Conservation (phyloP, 108 stramenopile genomes). For the Nitzschia sp. region DNA sequence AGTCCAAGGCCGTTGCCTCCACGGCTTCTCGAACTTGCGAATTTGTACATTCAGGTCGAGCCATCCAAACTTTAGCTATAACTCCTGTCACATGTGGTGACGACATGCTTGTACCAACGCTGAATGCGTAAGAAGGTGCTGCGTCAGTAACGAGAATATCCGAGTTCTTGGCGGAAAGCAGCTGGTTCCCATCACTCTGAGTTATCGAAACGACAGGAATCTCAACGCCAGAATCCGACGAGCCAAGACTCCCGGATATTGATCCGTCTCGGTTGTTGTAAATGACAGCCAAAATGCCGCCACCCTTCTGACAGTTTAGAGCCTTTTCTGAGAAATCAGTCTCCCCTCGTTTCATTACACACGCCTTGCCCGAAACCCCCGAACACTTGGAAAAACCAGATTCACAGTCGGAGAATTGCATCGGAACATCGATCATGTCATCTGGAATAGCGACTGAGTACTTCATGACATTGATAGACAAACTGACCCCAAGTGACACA, state of each 20-base stretch:
- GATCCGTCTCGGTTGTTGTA: constrained; percentile 17
- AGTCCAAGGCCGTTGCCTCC: constrained; percentile 13
- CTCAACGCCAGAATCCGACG: background rate
- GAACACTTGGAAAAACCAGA: constrained; percentile 4
- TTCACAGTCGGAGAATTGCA: constrained; percentile 12
- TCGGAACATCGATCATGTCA: background rate
- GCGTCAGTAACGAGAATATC: background rate
- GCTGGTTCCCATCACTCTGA: background rate
- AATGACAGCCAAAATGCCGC: constrained; percentile 10
- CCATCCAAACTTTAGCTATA: constrained; percentile 53
- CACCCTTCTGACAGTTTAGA: constrained; percentile 18
- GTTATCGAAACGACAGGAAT: constrained; percentile 6
- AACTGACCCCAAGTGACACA: background rate
- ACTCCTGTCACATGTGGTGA: constrained; percentile 71
- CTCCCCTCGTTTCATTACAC: constrained; percentile 17
- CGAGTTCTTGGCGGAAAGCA: background rate
- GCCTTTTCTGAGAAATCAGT: constrained; percentile 20
- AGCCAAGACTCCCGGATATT: background rate
- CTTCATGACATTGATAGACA: constrained; percentile 3
- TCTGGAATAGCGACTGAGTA: constrained; percentile 4
- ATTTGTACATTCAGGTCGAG: constrained; percentile 48
- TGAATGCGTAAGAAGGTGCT: background rate
- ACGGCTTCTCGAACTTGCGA: constrained; percentile 51
- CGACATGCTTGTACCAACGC: constrained; percentile 58
- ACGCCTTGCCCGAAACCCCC: constrained; percentile 11